Base-by-base conservation (phyloP, 768 basidiomycete genomes). In the Sutorius australiensis region DNA sequence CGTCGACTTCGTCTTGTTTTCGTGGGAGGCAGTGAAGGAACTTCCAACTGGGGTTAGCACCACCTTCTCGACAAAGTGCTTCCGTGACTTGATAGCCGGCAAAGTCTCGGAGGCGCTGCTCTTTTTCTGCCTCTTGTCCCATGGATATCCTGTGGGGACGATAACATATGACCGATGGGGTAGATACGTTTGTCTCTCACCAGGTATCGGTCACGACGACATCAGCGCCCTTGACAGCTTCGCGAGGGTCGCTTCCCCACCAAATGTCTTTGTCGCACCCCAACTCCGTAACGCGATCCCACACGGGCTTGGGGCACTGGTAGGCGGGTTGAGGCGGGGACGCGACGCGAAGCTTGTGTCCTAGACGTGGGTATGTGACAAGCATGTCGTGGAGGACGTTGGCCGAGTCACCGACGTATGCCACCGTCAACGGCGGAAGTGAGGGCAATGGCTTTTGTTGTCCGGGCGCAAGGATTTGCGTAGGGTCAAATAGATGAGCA, bases 351-450 rank as follows among this genome's bases (percentile, higher is more conserved):
- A 98, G 68, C 42, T 83, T 75, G 72, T 95, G 92, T 0, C 97
- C 97, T 3, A 98, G 73, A 40, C 95, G 84, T 32, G 95, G 95
- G 66, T 87, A 90, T 7, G 92, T 85, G 59, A 98, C 95, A 30
- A 98, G 84, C 90, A 98, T 94, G 69, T 98, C 97, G 68, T 98
- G 91, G 51, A 97, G 75, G 45, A 99, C 92, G 65, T 98, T 99
- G 44, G 93, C 89, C 21, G 87, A 86, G 73, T 98, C 95, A 8
- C 95, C 95, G 51, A 98, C 81, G 69, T 94, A 99, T 9, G 94
- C 88, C 48, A 98, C 74, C 1, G 93, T 98, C 52, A 98, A 78
- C 0, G 93, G 87, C 1, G 80, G 81, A 27, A 98, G 77, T 1
- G 73, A 68, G 3, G 81, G 75, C 1, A 87, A 73, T 19, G 66